These are phyloP conservation scores for Leccinum disarticulatum DNA, from an alignment of 768 basidiomycete species.

Conservation along the genomic window DNA sequence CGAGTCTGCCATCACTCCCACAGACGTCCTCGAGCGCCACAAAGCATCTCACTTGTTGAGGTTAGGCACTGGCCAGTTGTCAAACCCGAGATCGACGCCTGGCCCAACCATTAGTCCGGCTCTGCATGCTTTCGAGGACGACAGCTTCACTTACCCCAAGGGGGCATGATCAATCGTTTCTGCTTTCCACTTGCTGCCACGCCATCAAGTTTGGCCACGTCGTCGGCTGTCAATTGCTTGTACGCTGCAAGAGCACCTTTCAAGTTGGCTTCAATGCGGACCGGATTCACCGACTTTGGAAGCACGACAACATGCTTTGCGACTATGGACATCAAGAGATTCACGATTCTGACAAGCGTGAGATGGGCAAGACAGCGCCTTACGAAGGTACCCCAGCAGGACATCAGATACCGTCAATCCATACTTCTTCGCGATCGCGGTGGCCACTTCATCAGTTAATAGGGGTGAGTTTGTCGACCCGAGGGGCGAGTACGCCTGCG, in stretches of 20 bases:
- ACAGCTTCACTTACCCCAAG: constrained; percentile 56
- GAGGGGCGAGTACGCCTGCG: constrained; percentile 82
- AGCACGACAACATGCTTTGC: constrained; percentile 64
- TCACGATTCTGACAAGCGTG: constrained; percentile 7
- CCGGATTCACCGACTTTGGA: constrained; percentile 75
- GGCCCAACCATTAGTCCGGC: constrained; percentile 16
- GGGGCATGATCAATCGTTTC: constrained; percentile 64
- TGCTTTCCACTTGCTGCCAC: constrained; percentile 63
- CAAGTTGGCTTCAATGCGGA: constrained; percentile 63
- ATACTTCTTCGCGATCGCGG: constrained; percentile 59
- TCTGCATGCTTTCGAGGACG: not conserved
- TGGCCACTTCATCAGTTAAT: constrained; percentile 58
- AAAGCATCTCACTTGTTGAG: constrained; percentile 5
- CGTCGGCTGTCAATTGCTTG: constrained; percentile 46
- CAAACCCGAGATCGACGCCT: constrained; percentile 70
- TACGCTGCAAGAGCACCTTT: constrained; percentile 48
- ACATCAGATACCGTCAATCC: constrained; percentile 54
- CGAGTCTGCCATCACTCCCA: not conserved
- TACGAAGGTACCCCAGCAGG: constrained; percentile 63
- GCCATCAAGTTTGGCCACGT: constrained; percentile 56
- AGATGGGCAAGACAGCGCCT: constrained; percentile 18
- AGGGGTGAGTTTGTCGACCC: constrained; percentile 69
- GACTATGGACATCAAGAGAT: constrained; percentile 37
- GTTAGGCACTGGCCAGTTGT: constrained; percentile 48
- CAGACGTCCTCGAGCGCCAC: constrained; percentile 1